Base-by-base conservation (phyloP, 306 rosid genomes). In the Corylus avellana region DNA sequence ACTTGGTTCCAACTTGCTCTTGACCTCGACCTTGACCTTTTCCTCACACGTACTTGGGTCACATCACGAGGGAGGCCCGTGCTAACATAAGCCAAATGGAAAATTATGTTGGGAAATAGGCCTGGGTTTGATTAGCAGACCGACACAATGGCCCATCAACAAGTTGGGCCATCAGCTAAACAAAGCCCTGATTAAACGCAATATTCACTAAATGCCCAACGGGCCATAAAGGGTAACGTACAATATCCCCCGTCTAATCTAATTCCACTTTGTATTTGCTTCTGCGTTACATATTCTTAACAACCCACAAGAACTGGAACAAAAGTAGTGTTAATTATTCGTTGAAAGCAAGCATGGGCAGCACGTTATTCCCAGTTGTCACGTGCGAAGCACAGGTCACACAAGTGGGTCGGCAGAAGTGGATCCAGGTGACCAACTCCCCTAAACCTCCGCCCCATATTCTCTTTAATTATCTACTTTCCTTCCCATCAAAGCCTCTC, bases 401-500 rank as follows among this genome's bases (percentile, higher is more conserved):
- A 68, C 49, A 42, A 68, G 32, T 67, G 22, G 72, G 72, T 37
- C 16, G 48, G 48, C 48, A 4, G 76, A 42, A 75, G 75, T 80
- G 82, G 71, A 84, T 80, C 88, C 78, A 81, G 74, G 80, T 53
- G 61, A 76, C 63, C 71, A 59, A 73, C 27, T 74, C 49, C 63
- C 71, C 49, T 72, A 85, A 81, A 72, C 64, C 78, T 81, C 82
- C 80, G 74, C 78, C 83, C 85, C 85, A 64, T 39, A 29, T 25
- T 61, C 46, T 29, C 20, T 11, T 51, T 61, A 32, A 32, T 42
- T 42, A 48, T 68, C 53, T 68, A 68, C 78, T 20, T 84, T 61
- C 25, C 87, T 77, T 84, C 77, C 82, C n/a, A 58, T 59, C 87
- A 58, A 84, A 80, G 87, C 59, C 77, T 80, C 39, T 68, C 57